Conservation (phyloP, 2,329 filamentous ascomycete genomes). For the Aspergillus sp. region DNA sequence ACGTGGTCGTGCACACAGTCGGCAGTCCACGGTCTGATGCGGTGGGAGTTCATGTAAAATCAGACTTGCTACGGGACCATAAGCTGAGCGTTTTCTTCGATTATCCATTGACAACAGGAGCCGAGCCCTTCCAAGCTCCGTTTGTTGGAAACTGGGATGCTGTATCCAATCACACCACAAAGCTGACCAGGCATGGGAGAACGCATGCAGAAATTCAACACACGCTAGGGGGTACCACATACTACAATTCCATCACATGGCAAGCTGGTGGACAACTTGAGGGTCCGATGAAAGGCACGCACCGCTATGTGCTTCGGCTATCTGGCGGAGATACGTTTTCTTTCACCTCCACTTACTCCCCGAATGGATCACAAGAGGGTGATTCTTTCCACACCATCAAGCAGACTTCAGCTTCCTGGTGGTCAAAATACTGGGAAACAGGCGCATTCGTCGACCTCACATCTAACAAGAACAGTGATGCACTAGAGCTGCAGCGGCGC, state of each 20-base stretch:
- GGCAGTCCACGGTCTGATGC: conserved; percentile 14
- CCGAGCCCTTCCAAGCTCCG: conserved; percentile 54
- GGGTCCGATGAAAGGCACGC: not conserved
- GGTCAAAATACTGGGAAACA: conserved; percentile 50
- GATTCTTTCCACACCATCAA: conserved; percentile 15
- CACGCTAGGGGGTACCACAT: not conserved
- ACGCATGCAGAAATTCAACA: not conserved
- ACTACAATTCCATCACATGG: conserved; percentile 1
- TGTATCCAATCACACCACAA: conserved; percentile 26
- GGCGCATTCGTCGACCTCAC: conserved; percentile 55
- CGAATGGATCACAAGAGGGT: not conserved
- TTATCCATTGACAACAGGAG: conserved; percentile 47
- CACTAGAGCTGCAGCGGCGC: conserved; percentile 52
- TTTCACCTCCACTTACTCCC: not conserved
- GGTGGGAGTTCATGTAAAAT: conserved; percentile 20
- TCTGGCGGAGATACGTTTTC: not conserved
- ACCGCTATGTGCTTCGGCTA: conserved; percentile 2
- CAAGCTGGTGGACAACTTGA: not conserved
- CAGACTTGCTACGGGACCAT: conserved; percentile 41
- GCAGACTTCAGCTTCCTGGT: conserved; percentile 34
- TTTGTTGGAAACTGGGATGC: conserved; percentile 54
- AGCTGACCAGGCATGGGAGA: not conserved
- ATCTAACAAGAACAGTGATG: conserved; percentile 36
- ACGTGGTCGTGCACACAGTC: not conserved
- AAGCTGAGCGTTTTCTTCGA: conserved; percentile 51